Evolutionary conservation across 495 filamentous ascomycete species (phyloP).

Genomic region (Aspergillus heteromorphus): DNA sequence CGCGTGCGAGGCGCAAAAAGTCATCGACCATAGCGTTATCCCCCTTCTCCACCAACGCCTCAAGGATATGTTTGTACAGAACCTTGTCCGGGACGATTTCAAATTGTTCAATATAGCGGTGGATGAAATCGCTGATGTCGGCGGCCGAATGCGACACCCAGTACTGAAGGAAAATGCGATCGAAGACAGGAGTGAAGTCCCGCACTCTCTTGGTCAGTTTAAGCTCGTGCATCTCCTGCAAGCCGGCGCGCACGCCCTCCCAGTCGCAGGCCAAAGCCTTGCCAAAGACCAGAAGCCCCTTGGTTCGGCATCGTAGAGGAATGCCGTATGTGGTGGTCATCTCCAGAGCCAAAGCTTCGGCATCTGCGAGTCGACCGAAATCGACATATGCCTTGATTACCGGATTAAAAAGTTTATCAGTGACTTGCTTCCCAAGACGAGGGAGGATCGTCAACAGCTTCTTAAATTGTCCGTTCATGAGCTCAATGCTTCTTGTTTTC

Average conservation of each 20-base stretch:
- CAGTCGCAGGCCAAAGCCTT: conserved; percentile 38
- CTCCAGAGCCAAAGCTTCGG: conserved; percentile 30
- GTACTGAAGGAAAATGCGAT: conserved; percentile 42
- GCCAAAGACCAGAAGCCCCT: conserved; percentile 33
- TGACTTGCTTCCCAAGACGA: conserved; percentile 24
- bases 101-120: conserved; percentile 30
- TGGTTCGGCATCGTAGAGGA: conserved; percentile 32
- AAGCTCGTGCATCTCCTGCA: conserved; percentile 35
- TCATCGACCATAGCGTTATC: conserved; percentile 24
- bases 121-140: conserved; percentile 32
- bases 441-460: conserved; percentile 24
- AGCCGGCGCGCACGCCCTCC: conserved; percentile 32
- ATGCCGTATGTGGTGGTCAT: conserved; percentile 29
- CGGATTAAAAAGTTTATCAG: conserved; percentile 40
- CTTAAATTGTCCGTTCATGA: conserved; percentile 30
- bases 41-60: conserved; percentile 38
- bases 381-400: conserved; percentile 37
- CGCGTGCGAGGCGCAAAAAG: conserved; percentile 22
- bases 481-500: conserved; percentile 37
- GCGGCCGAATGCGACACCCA: conserved; percentile 31
- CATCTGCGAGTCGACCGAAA: conserved; percentile 32
- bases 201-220: conserved; percentile 24
- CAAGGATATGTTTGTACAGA: conserved; percentile 38
- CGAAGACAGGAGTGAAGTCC: conserved; percentile 31
- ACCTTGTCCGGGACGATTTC: conserved; percentile 34